Conservation (phyloP, 805 yeast species). For the Hanseniaspora nectarophila region DNA sequence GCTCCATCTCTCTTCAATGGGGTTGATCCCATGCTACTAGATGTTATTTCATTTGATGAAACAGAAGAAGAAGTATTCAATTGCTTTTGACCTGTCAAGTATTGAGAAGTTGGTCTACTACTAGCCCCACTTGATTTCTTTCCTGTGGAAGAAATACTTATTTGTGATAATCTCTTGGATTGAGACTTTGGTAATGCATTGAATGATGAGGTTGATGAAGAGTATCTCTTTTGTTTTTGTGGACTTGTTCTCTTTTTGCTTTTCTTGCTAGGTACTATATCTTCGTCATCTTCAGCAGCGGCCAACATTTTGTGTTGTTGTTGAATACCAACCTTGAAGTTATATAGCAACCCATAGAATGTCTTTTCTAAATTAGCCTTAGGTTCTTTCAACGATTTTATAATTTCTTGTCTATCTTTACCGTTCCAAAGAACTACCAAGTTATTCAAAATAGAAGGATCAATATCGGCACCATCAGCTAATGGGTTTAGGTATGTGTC, state of each 20-base stretch:
- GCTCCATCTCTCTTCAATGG: slow-evolving; percentile 15
- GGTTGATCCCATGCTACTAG: slow-evolving; percentile 14
- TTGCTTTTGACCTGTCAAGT: slow-evolving; percentile 29
- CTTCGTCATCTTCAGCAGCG: slow-evolving; percentile 22
- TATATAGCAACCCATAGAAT: slow-evolving; percentile 60
- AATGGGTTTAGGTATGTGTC: slow-evolving; percentile 31
- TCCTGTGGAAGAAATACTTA: slow-evolving; percentile 34
- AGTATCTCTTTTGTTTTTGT: slow-evolving; percentile 13
- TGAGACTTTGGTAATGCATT: slow-evolving; percentile 22
- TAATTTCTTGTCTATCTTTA: slow-evolving; percentile 43
- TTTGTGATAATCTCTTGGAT: slow-evolving; percentile 31
- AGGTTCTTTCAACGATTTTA: slow-evolving; percentile 40
- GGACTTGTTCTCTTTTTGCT: slow-evolving; percentile 23
- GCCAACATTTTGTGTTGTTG: slow-evolving; percentile 15
- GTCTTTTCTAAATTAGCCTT: slow-evolving; percentile 66
- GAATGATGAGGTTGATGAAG: slow-evolving; percentile 15
- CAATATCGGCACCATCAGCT: slow-evolving; percentile 36
- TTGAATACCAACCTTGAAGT: slow-evolving; percentile 51
- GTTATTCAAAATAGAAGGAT: slow-evolving; percentile 61
- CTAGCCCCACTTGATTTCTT: slow-evolving; percentile 1
- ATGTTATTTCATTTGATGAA: slow-evolving; percentile 6
- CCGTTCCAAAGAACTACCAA: slow-evolving; percentile 75
- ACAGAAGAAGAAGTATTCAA: slow-evolving; percentile 34
- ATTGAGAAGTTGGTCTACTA: slow-evolving; percentile 11
- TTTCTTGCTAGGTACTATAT: slow-evolving; percentile 24